phyloP scores from a whole-genome alignment of 768 basidiomycete species.

The Russula abietina region DNA sequence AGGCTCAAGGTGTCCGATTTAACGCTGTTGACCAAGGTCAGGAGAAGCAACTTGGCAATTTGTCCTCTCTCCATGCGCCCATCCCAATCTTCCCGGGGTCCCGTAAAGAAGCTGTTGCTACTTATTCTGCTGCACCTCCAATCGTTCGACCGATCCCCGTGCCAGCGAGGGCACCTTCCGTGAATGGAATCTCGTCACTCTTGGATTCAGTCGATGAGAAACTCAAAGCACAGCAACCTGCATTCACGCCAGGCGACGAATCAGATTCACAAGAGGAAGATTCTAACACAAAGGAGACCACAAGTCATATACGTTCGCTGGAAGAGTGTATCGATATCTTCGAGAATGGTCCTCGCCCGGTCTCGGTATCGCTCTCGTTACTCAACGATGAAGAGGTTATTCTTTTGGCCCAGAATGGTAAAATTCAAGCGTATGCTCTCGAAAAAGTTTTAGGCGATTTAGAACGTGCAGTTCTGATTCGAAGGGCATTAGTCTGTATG shows the following conservation, averaged over 20 bases:
- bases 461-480: slow-evolving; percentile 79
- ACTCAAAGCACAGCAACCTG: slow-evolving; percentile 37
- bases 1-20: slow-evolving; percentile 26
- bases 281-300: slow-evolving; percentile 17
- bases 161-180: slow-evolving; percentile 22
- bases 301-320: slow-evolving; percentile 42
- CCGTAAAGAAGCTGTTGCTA: background rate
- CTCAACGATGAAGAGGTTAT: slow-evolving; percentile 93
- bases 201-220: slow-evolving; percentile 52
- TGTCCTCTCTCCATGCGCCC: slow-evolving; percentile 10
- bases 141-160: slow-evolving; percentile 27
- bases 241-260: slow-evolving; percentile 24
- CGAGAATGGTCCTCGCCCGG: slow-evolving; percentile 62
- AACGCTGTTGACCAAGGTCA: slow-evolving; percentile 15
- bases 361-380: slow-evolving; percentile 48
- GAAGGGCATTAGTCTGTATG: slow-evolving; percentile 87
- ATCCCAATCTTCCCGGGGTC: background rate
- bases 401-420: slow-evolving; percentile 79
- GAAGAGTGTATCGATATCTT: slow-evolving; percentile 78
- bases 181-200: slow-evolving; percentile 38
- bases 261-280: slow-evolving; percentile 27
- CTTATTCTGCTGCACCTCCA: slow-evolving; percentile 17
- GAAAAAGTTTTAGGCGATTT: slow-evolving; percentile 91
- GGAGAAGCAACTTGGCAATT: slow-evolving; percentile 10
- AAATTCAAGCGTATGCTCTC: slow-evolving; percentile 90